Evolutionary conservation across 148 eudicot genomes (phyloP).

Genomic region (Nepenthes mirabilis): DNA sequence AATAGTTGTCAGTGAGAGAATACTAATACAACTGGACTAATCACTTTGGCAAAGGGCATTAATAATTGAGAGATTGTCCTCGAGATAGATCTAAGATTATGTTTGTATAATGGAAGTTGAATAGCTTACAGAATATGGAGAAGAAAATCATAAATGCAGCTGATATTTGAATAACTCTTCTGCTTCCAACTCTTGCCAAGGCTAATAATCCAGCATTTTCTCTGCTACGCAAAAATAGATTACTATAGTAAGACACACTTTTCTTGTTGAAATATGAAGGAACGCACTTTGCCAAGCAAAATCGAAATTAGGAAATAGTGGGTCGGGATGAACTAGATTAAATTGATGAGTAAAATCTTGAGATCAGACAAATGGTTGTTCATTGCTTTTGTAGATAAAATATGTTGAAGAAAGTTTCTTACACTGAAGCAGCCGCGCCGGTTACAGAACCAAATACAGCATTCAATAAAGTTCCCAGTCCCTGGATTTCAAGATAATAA

Average conservation of each 20-base stretch:
- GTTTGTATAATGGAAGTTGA: neutral
- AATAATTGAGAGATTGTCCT: neutral
- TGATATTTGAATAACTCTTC: slow-evolving; percentile 68
- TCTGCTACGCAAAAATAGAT: slow-evolving; percentile 11
- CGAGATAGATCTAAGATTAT: neutral
- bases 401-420: slow-evolving; percentile 8
- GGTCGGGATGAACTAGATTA: no score
- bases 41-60: no score
- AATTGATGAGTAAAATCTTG: no score
- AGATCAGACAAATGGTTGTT: neutral
- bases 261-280: no score
- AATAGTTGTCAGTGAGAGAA: no score
- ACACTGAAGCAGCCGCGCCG: slow-evolving; percentile 73
- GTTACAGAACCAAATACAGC: slow-evolving; percentile 48
- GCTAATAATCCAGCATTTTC: slow-evolving; percentile 80
- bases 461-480: slow-evolving; percentile 45
- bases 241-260: no score
- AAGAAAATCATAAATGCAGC: slow-evolving; percentile 55
- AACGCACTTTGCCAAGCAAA: no score
- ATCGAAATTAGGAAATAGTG: no score
- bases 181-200: slow-evolving; percentile 65
- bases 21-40: no score
- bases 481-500: slow-evolving; percentile 25
- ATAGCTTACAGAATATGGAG: slow-evolving; percentile 54
- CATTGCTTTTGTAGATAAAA: neutral